Evolutionary conservation across 2,329 filamentous ascomycete species (phyloP), one percentile per base, ranked within the genome.

Genomic region (Claviceps fusiformis): DNA sequence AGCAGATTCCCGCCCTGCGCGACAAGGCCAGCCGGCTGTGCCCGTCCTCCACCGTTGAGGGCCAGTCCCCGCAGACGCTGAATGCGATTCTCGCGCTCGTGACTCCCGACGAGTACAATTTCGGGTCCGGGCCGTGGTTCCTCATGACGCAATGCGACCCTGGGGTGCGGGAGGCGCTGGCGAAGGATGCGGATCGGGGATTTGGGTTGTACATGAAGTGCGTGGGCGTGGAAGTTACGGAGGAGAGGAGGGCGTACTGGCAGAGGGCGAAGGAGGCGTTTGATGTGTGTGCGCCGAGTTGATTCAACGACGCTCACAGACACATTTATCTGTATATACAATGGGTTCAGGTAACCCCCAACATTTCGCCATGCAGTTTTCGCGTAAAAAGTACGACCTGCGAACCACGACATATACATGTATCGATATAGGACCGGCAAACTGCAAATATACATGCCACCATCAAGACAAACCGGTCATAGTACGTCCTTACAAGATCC

Each of bases 51-150:
- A 37, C 11, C 35, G 59, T 61, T 45, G 64, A 70, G 51, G 62
- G 61, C 3, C 57, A 68, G 45, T 51, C 59, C 47, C 60, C 65
- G 47, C 64, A 63, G 37, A 61, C 69, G 61, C 67, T 71, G 54
- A 69, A 71, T 61, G 59, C 65, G 19, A 59, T 80, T 13, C 68
- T 79, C 50, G 67, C 64, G 24, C 67, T 78, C 24, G 69, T 81
- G 46, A 69, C 63, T 3, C 62, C 63, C 15, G 76, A 81, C 64
- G 61, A 76, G 62, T 73, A 74, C 68, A 79, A 79, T 68, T 81
- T 81, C 65, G 76, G 68, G 56, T 73, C 70, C 46, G 77, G 71
- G 7, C 62, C 76, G 2, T 81, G 79, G 79, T 81, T 74, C 65
- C 61, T 78, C 29, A 63, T 62, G 0, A 75, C 66, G 1, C 63